Base-by-base conservation (phyloP, 2,329 filamentous ascomycete species). In the Ophiostoma sp. region DNA sequence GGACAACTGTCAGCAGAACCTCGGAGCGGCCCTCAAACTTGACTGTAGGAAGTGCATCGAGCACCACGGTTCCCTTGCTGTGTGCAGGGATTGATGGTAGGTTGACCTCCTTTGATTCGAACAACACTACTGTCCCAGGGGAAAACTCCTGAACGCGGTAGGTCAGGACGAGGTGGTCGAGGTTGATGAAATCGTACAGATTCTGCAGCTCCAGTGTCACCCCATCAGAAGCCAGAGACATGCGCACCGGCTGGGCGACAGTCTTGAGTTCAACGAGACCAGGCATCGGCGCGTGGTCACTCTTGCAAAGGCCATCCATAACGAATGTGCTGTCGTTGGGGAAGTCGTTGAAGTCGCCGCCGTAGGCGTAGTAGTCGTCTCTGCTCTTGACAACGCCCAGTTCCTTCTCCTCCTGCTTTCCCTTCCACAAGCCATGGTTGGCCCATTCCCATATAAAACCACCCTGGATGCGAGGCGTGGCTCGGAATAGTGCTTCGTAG, bases 401-500 rank as follows among this genome's bases (percentile, higher is more conserved):
- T 0, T 76, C 77, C 68, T 77, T 79, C 40, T 77, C 80, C 66
- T 78, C 75, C 36, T 75, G 72, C 3, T 79, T 77, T 18, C 81
- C 78, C 70, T 80, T 82, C 77, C 79, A 81, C 0, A 87, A 75
- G 0, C 85, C 85, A 67, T 87, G 85, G 76, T 87, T 88, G 0
- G 83, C 84, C 86, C 86, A 89, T 73, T 88, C 86, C 86, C 86
- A 89, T 72, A 89, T 83, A 70, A 84, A 87, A 0, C 88, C 89
- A 11, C 89, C 89, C 73, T 90, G 88, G 0, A 91, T 81, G 2
- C 83, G 81, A 0, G 83, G 83, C 69, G 89, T 79, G 41, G 81
- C 80, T 44, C 84, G 83, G 77, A 91, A 92, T 0, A 83, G 81
- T 55, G 87, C 80, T 65, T 89, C 81, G 70, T 92, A 92, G 70